Base-by-base conservation (phyloP, 305 asterid species). In the Euphrasia arctica region DNA sequence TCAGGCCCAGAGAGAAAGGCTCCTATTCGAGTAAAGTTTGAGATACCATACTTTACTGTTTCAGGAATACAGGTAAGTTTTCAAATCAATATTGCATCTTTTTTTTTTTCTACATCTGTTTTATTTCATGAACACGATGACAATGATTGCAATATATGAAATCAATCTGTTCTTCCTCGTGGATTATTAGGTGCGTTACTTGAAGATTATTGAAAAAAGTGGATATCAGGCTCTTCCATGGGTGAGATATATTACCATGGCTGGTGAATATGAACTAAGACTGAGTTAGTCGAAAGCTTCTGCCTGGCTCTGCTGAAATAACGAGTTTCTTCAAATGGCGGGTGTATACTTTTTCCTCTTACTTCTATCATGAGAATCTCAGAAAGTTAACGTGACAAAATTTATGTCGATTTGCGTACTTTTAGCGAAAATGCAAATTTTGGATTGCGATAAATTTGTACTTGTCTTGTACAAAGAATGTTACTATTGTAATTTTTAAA, bases 31-130 rank as follows among this genome's bases (percentile, higher is more conserved):
- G 92, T 91, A 67, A 91, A 89, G 75, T 91, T 91, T 78, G 98
- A 91, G 72, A 91, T 91, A 74, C 98, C 98, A 13, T 91, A 91
- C 78, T 91, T 89, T 78, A 91, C 98, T n/a, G 95, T 89, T 70
- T 91, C 97, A 6, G 97, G 96, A 62, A 88, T 91, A 72, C 97
- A 90, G 95, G 97, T 80, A 66, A 73, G 64, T 28, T 70, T 49
- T 47, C 54, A 34, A 50, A 42, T 39, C 41, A 29, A 42, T 54
- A 54, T 60, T 54, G 1, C 43, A 39, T 9, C 27, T 1, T 9
- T 39, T 39, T 39, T 39, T 39, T 39, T 11, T 39, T 39, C 45
- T 39, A 39, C 45, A 39, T 9, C 45, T 39, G 45, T 2, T 39
- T 39, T 7, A 1, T 1, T 39, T 39, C 45, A 39, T 39, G 45